Base-by-base conservation (phyloP, 2,329 filamentous ascomycete species). In the Hymenotorrendiella dingleyae region DNA sequence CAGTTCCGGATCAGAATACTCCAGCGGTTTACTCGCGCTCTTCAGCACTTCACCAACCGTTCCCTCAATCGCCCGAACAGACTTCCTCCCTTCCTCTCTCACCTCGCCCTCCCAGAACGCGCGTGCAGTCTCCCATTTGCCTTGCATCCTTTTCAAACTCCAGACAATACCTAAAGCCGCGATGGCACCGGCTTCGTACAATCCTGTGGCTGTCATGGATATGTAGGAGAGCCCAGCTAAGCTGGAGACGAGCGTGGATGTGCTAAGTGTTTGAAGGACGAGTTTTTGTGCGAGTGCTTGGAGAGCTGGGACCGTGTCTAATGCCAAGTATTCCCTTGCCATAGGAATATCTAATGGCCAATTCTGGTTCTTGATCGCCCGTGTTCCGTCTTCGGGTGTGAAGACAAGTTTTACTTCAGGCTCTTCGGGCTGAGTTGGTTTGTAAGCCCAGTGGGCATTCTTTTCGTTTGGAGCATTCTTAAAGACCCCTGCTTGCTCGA, bases 331-430 rank as follows among this genome's bases (percentile, higher is more conserved):
- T 26, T 73, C 68, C n/a, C 89, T 78, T 6, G 82, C 81, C 20
- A 76, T 72, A 11, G 83, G 70, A 46, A 96, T 91, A 45, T 87
- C 79, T 2, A 77, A 74, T 1, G 83, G 86, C 87, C 86, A 94
- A 20, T 55, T 52, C 32, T 52, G 48, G n/a, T 30, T 42, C 26
- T 50, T 46, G 11, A 54, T 41, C 6, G 39, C 40, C 3, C 33
- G 28, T 11, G 42, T 28, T 17, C 41, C 32, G 40, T 60, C 56
- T 20, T 47, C 36, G 7, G 41, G 39, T 7, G 39, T 42, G 1
- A 55, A 17, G 16, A 61, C 27, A 38, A 60, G 54, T 20, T 43
- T 46, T 1, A 54, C 19, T 9, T 39, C 40, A 6, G 51, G 49
- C 34, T 9, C 42, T 36, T 7, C 51, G 50, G 4, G 52, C 20